Evolutionary conservation across 148 eudicot species (phyloP).

Genomic region (Camellia sinensis): DNA sequence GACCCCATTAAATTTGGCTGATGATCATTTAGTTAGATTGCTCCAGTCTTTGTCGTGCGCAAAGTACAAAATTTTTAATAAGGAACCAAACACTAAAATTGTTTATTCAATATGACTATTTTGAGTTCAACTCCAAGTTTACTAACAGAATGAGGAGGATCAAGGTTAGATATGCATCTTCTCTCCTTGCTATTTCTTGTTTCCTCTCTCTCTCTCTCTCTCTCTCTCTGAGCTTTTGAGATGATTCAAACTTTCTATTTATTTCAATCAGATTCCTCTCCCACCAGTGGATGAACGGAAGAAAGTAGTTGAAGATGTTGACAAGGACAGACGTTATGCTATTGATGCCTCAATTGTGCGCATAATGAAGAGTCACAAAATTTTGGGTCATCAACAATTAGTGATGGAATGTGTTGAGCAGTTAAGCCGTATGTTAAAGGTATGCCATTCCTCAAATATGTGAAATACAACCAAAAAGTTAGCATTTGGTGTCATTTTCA

Average conservation of each 20-base stretch:
- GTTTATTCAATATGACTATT: too few species aligned
- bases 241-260: too few species aligned
- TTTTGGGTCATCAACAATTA: slow-evolving; percentile 27
- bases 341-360: slow-evolving; percentile 22
- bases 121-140: too few species aligned
- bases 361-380: too few species aligned
- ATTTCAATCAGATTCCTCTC: slow-evolving; percentile 17
- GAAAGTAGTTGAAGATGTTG: slow-evolving; percentile 34
- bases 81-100: too few species aligned
- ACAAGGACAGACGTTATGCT: slow-evolving; percentile 33
- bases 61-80: too few species aligned
- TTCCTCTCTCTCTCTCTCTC: not conserved
- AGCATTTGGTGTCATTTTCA: too few species aligned
- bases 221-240: too few species aligned
- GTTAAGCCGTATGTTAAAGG: slow-evolving; percentile 37
- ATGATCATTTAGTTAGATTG: too few species aligned
- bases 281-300: slow-evolving; percentile 32
- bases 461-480: not conserved
- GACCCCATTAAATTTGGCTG: slow-evolving; percentile 8
- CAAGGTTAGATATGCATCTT: slow-evolving; percentile 17
- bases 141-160: slow-evolving; percentile 16
- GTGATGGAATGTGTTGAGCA: slow-evolving; percentile 33
- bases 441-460: not conserved
- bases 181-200: not conserved
- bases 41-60: too few species aligned